Base-by-base conservation (phyloP, 2,329 filamentous ascomycete genomes). In the Beauveria brongniartii region DNA sequence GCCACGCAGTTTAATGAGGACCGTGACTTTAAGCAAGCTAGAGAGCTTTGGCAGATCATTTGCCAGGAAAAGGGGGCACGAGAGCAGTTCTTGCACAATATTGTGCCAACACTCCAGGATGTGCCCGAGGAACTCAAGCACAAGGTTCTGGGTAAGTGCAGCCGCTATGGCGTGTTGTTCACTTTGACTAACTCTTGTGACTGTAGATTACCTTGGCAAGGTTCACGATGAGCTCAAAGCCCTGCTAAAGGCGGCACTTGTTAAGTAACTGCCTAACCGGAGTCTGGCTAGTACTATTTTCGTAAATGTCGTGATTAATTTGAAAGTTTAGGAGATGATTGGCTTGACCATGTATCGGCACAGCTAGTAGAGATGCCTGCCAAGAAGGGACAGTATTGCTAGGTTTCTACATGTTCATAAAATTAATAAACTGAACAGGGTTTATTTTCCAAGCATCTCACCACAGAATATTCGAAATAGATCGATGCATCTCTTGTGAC, bases 11-110 rank as follows among this genome's bases (percentile, higher is more conserved):
- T 66, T 0, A 64, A 65, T 5, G 61, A 65, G 43, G 48, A 51
- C 14, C 53, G 43, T 12, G 67, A 69, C n/a, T 69, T 66, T 62
- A 61, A 46, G 16, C 67, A 69, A 47, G 63, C 67, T 1, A 56
- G 63, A 7, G 56, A 63, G 8, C 64, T 69, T 3, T 69, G 66
- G 67, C n/a, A 62, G 2, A 68, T 69, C 0, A 68, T 68, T 0
- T 63, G 64, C 26, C 59, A 58, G 0, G 68, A 67, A n/a, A 18
- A 59, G 6, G 47, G 61, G 0, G 66, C 62, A 0, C 58, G 66
- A 5, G 63, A 65, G 1, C 65, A 68, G 47, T 67, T 68, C 24
- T 44, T 68, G 7, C 61, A 66, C 6, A 68, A 68, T 0, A 65
- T 68, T 1, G 41, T 67, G 16, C 65, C 65, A 0, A 66, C 67